These are phyloP conservation scores for Mollisia scopiformis DNA, from an alignment of 2,329 filamentous ascomycete species.

Conservation along the genomic window DNA sequence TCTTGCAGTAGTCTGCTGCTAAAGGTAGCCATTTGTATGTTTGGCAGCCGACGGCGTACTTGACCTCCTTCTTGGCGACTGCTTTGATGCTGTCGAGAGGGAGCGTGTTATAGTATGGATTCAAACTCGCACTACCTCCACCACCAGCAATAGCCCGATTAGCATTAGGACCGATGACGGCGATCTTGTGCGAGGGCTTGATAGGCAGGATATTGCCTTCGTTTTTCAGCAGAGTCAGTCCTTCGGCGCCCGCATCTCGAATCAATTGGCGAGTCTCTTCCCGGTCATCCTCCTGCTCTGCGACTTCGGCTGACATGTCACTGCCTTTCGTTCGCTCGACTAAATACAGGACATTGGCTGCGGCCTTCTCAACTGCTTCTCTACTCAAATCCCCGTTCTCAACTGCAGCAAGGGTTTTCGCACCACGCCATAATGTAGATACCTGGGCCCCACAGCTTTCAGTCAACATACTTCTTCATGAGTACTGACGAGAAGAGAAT, in stretches of 20 bases:
- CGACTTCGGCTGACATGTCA: constrained; percentile 58
- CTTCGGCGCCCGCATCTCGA: constrained; percentile 62
- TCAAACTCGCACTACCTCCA: constrained; percentile 68
- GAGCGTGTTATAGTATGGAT: constrained; percentile 69
- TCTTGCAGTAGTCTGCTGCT: constrained; percentile 61
- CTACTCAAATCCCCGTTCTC: constrained; percentile 50
- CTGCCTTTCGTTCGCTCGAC: constrained; percentile 64
- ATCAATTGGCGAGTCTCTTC: constrained; percentile 63
- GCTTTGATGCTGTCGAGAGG: constrained; percentile 65
- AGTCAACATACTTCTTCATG: neutral
- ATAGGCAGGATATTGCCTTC: constrained; percentile 62
- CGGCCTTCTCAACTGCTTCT: constrained; percentile 58
- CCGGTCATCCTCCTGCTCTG: constrained; percentile 59
- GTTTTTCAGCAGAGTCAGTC: constrained; percentile 67
- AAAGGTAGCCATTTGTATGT: constrained; percentile 69
- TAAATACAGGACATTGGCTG: constrained; percentile 61
- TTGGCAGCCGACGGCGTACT: constrained; percentile 64
- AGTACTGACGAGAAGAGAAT: neutral
- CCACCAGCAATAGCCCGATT: constrained; percentile 69
- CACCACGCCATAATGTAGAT: constrained; percentile 57
- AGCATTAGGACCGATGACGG: constrained; percentile 69
- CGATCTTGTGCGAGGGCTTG: constrained; percentile 57
- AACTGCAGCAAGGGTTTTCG: constrained; percentile 58
- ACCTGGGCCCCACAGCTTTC: neutral
- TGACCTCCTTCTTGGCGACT: constrained; percentile 56